Percentiles rank a stretch among this genome's conserved stretches.
These are phyloP conservation scores for Cladophialophora bantiana DNA, from an alignment of 2,329 filamentous ascomycete genomes.

Conservation along the genomic window DNA sequence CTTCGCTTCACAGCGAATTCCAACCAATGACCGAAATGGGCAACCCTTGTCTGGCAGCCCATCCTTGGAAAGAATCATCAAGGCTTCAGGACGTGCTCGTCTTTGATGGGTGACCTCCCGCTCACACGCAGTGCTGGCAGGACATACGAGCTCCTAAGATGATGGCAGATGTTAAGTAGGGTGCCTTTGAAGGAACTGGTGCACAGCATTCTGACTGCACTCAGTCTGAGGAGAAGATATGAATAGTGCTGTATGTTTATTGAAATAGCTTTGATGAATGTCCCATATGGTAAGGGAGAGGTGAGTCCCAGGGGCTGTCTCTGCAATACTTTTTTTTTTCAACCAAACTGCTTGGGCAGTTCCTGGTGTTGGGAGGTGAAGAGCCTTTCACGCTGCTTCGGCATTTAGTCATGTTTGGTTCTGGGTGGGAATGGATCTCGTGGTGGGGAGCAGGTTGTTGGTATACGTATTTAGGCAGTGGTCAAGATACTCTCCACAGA, in stretches of 20 bases:
- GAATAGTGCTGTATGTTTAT: neutral
- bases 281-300: neutral
- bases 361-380: too few relatives aligned
- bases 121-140: neutral
- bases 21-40: conserved; percentile 44
- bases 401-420: too few relatives aligned
- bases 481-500: too few relatives aligned
- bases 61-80: conserved; percentile 9
- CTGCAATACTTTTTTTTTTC: too few relatives aligned
- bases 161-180: neutral
- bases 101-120: neutral
- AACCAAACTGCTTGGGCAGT: too few relatives aligned
- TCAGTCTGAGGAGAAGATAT: neutral
- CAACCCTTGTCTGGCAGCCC: conserved; percentile 16
- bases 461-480: too few relatives aligned
- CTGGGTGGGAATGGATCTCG: too few relatives aligned
- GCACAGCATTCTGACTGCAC: neutral
- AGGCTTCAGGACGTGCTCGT: neutral
- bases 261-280: neutral
- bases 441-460: too few relatives aligned
- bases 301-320: too few relatives aligned
- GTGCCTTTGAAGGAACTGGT: neutral
- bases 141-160: neutral
- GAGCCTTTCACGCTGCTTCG: too few relatives aligned
- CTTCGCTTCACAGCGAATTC: conserved; percentile 48